Percentiles rank a stretch among this genome's conserved stretches.
Evolutionary conservation across 331 rosid genomes (phyloP).

Genomic region (Dryas integrifolia): DNA sequence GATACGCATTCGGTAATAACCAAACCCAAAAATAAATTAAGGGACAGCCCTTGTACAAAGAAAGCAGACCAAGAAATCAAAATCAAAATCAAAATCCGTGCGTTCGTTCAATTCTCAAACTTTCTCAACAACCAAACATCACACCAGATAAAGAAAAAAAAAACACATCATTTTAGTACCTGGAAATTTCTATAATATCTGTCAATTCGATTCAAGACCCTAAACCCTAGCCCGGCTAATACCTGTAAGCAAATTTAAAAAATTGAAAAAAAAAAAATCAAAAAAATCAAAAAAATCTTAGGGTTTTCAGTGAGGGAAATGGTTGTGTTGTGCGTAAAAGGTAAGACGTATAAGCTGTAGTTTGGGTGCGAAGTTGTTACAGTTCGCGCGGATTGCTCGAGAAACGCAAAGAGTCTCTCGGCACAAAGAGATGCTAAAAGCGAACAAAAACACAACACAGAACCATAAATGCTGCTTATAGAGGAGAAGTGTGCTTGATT

Average conservation of each 20-base stretch:
- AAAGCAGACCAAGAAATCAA: background rate
- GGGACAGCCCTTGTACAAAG: background rate
- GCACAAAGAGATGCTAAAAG: background rate
- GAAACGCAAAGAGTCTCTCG: background rate
- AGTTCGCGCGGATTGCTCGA: slow-evolving; percentile 15
- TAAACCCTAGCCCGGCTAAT: slow-evolving; percentile 37
- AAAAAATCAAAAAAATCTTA: background rate
- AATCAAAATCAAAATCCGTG: background rate
- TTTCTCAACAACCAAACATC: slow-evolving; percentile 16
- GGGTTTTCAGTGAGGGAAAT: slow-evolving; percentile 11
- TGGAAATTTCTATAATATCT: background rate
- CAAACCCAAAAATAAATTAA: background rate
- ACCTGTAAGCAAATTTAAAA: slow-evolving; percentile 21
- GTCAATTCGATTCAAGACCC: slow-evolving; percentile 24
- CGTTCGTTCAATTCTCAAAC: background rate
- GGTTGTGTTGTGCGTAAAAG: background rate
- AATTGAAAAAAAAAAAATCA: no score
- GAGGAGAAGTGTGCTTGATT: no score
- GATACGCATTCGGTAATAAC: background rate
- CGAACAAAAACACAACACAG: background rate
- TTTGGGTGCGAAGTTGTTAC: slow-evolving; percentile 6
- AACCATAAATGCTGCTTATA: background rate
- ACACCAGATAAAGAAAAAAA: background rate
- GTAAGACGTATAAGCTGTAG: background rate
- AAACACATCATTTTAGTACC: background rate